Conservation (phyloP, 192 early-diverging fungal genomes). For the Umbelopsis sp. region DNA sequence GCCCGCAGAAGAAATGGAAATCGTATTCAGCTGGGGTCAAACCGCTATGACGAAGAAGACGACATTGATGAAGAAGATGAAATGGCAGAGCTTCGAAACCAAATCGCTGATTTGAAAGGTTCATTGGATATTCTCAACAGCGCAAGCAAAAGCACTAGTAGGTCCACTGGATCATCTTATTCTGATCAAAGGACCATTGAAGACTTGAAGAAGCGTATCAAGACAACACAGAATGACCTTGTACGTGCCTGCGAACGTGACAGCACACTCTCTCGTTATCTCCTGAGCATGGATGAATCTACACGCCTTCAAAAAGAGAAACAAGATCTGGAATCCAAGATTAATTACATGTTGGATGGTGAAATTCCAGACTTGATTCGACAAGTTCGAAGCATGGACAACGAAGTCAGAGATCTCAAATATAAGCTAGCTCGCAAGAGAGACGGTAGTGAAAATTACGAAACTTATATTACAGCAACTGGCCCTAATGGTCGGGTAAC, state of each 20-base stretch:
- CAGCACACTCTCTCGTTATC: slow-evolving; percentile 11
- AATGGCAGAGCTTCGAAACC: slow-evolving; percentile 11
- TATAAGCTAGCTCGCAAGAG: slow-evolving; percentile 42
- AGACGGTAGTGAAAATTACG: slow-evolving; percentile 27
- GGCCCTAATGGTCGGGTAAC: slow-evolving; percentile 56
- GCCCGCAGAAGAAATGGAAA: slow-evolving; percentile 26
- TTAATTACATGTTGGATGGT: slow-evolving; percentile 38
- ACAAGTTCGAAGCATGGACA: slow-evolving; percentile 49
- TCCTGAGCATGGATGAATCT: slow-evolving; percentile 2
- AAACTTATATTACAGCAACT: slow-evolving; percentile 45
- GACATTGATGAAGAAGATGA: neutral
- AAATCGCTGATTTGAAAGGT: slow-evolving; percentile 14
- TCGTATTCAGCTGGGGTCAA: neutral
- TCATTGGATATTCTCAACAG: slow-evolving; percentile 4
- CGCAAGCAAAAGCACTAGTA: neutral
- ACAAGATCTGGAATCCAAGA: slow-evolving; percentile 40
- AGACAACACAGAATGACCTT: slow-evolving; percentile 42
- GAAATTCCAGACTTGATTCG: slow-evolving; percentile 37
- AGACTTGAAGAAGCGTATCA: slow-evolving; percentile 44
- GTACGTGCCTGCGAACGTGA: slow-evolving; percentile 3
- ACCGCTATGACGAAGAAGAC: neutral
- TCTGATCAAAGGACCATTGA: slow-evolving; percentile 44
- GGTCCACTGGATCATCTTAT: slow-evolving; percentile 4
- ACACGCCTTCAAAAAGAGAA: neutral
- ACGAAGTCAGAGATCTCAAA: slow-evolving; percentile 34